A percentile compares a stretch with the other conserved stretches of the same genome.
These are phyloP conservation scores for Mortierella sp. DNA, from an alignment of 371 early-diverging fungal species.

Conservation along the genomic window DNA sequence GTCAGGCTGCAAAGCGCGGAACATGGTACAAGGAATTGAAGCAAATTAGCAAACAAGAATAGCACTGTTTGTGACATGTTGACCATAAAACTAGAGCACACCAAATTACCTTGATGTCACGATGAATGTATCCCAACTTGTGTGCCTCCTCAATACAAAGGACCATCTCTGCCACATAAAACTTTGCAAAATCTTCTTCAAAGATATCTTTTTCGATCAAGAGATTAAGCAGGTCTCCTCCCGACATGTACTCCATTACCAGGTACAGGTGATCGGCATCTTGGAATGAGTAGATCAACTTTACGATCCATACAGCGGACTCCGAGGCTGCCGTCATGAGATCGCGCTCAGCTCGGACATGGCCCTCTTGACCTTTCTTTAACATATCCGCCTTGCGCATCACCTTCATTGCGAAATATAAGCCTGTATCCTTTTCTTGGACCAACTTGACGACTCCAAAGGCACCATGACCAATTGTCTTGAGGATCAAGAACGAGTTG, in stretches of 20 bases:
- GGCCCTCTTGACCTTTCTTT: slow-evolving; percentile 77
- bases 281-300: slow-evolving; percentile 80
- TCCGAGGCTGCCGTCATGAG: slow-evolving; percentile 74
- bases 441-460: slow-evolving; percentile 89
- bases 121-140: slow-evolving; percentile 70
- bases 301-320: slow-evolving; percentile 75
- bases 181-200: slow-evolving; percentile 70
- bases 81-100: background rate
- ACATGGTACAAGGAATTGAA: background rate
- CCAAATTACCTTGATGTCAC: slow-evolving; percentile 69
- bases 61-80: too few relatives aligned
- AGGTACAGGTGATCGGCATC: slow-evolving; percentile 76
- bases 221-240: slow-evolving; percentile 82
- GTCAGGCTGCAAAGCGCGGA: slow-evolving; percentile 31
- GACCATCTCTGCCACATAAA: slow-evolving; percentile 82
- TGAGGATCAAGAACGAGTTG: slow-evolving; percentile 81
- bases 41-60: background rate
- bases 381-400: slow-evolving; percentile 82
- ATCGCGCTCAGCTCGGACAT: slow-evolving; percentile 86
- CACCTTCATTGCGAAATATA: slow-evolving; percentile 90
- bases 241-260: slow-evolving; percentile 85
- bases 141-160: slow-evolving; percentile 82
- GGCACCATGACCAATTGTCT: slow-evolving; percentile 84
- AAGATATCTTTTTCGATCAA: slow-evolving; percentile 74
- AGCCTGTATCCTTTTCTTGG: slow-evolving; percentile 78